Evolutionary conservation across 768 basidiomycete species (phyloP).

Genomic region (Amanita molliuscula): DNA sequence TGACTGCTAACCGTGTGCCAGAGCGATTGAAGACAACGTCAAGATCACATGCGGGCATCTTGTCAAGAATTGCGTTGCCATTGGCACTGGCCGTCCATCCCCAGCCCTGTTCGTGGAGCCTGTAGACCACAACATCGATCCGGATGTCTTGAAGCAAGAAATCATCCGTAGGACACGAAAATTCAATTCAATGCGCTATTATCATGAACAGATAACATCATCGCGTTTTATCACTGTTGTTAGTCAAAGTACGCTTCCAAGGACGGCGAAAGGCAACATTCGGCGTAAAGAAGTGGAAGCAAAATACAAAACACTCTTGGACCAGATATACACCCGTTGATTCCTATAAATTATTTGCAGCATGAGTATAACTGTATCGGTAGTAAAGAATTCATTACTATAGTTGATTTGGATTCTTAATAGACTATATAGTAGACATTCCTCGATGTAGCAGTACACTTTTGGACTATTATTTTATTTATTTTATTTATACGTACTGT

Average conservation of each 20-base stretch:
- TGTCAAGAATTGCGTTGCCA: conserved; percentile 67
- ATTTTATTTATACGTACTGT: not conserved
- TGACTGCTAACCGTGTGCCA: not conserved
- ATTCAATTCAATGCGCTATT: conserved; percentile 66
- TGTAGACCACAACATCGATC: conserved; percentile 33
- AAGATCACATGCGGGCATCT: conserved; percentile 53
- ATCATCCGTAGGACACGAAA: conserved; percentile 63
- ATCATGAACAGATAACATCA: conserved; percentile 67
- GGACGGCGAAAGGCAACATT: conserved; percentile 80
- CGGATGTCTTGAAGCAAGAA: conserved; percentile 55
- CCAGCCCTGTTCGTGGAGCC: conserved; percentile 73
- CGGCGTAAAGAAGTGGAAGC: conserved; percentile 70
- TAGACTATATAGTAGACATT: not conserved
- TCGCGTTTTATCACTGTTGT: conserved; percentile 60
- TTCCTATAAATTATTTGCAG: not conserved
- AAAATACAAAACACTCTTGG: conserved; percentile 44
- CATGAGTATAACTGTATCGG: not conserved
- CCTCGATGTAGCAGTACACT: not conserved
- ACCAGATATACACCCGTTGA: conserved; percentile 37
- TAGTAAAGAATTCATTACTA: not conserved
- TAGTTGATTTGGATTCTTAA: not conserved
- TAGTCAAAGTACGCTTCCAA: conserved; percentile 50
- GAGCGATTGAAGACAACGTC: conserved; percentile 68
- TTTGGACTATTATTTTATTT: not conserved
- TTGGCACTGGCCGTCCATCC: conserved; percentile 66